Evolutionary conservation across 306 rosid genomes (phyloP), one percentile per base, ranked within the genome.

Genomic region (Quercus rubra): DNA sequence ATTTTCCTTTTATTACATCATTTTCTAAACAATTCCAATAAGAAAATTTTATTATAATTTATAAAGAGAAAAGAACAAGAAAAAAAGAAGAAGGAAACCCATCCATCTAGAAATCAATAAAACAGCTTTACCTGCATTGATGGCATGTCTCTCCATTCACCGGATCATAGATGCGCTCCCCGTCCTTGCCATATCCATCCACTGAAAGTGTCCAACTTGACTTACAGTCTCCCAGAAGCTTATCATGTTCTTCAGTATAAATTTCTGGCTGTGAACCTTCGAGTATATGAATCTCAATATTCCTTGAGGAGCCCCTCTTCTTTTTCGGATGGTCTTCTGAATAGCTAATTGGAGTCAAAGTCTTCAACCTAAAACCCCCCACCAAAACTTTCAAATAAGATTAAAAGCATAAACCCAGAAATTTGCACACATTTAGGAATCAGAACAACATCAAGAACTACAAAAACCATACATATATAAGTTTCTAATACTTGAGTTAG

Each of bases 101-200:
- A 21, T 28, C 14, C 7, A 55, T 73, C 55, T 75, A 62, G 35
- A 79, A 59, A 76, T 43, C 28, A 57, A 41, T 35, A 58, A 20
- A 70, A 71, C 31, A 9, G 56, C 5, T 51, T 41, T 73, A 93
- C 98, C 94, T 84, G 92, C 97, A 93, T 81, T 93, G 98, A 79
- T 93, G 98, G 79, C 98, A 93, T 38, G 88, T 72, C 77, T 87
- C 85, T 77, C 98, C 97, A 46, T 87, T 83, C 80, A 75, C 46
- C 15, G 82, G n/a, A 81, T 93, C 94, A 62, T 84, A 86, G 5
- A 93, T 71, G 31, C 92, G 94, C 51, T 88, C 70, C 78, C 98
- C 86, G 69, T 91, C 92, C 52, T 68, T 78, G 17, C 87, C 97
- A 83, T 74, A 88, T 63, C 97, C 97, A 88, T 93, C 98, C 21